These are phyloP conservation scores for Pleurotus giganteus DNA, from an alignment of 768 basidiomycete genomes.

Conservation along the genomic window DNA sequence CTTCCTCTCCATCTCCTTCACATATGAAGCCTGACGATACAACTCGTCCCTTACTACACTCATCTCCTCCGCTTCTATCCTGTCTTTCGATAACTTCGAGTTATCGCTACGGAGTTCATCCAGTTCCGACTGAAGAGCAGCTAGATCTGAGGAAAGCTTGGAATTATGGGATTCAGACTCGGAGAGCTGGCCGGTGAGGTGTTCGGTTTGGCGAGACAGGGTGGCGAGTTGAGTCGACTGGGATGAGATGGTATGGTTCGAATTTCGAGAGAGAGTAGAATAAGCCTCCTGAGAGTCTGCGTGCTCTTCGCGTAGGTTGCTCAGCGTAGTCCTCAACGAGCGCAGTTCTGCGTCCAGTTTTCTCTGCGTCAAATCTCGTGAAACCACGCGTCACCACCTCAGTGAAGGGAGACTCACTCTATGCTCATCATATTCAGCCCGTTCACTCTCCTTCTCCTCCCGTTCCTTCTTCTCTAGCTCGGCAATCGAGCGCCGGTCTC, in stretches of 20 bases:
- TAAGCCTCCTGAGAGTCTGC: conserved; percentile 62
- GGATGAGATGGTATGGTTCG: conserved; percentile 46
- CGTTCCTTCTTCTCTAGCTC: conserved; percentile 69
- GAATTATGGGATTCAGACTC: conserved; percentile 39
- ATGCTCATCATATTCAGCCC: conserved; percentile 47
- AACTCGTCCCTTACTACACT: conserved; percentile 65
- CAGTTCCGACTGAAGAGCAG: conserved; percentile 44
- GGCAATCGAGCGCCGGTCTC: conserved; percentile 64
- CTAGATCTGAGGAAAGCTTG: conserved; percentile 36
- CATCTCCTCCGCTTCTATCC: conserved; percentile 55
- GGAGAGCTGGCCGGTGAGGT: conserved; percentile 47
- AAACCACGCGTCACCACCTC: neutral
- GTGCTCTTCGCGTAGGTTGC: conserved; percentile 52
- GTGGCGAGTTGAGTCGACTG: conserved; percentile 53
- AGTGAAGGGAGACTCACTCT: conserved; percentile 44
- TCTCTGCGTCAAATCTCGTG: conserved; percentile 29
- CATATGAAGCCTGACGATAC: conserved; percentile 59
- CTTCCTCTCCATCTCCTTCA: conserved; percentile 55
- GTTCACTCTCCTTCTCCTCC: conserved; percentile 63
- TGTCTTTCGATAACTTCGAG: conserved; percentile 22
- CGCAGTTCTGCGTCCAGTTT: conserved; percentile 52
- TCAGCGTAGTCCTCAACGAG: conserved; percentile 45
- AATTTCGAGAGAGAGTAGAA: conserved; percentile 42
- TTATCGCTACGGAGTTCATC: conserved; percentile 41
- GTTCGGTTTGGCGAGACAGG: conserved; percentile 40